These are phyloP conservation scores for Phytopythium boreale DNA, from an alignment of 352 stramenopile genomes.

Conservation along the genomic window DNA sequence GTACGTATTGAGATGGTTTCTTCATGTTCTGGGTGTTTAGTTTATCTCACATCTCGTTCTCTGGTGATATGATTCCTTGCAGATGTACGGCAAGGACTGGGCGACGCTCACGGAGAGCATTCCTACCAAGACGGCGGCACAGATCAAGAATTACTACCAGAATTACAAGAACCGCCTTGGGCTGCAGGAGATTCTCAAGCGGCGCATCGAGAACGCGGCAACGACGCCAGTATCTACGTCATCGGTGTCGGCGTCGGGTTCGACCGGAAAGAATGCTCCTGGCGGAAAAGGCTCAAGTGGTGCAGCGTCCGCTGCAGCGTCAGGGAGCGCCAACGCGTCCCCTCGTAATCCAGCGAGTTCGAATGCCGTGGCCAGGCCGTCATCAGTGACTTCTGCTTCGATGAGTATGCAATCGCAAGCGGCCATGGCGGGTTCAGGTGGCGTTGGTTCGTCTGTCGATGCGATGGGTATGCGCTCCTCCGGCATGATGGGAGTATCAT, in stretches of 20 bases:
- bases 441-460: constrained; percentile 11
- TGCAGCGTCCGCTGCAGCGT: not conserved
- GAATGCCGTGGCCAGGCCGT: constrained; percentile 13
- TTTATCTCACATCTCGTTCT: constrained; percentile 5
- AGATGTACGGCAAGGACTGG: constrained; percentile 89
- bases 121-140: constrained; percentile 84
- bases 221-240: not conserved
- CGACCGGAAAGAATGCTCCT: not conserved
- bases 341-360: constrained; percentile 10
- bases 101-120: constrained; percentile 83
- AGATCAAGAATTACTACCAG: constrained; percentile 94
- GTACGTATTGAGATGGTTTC: constrained; percentile 24
- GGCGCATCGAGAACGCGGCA: constrained; percentile 50
- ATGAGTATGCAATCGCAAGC: constrained; percentile 20
- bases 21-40: too few species aligned
- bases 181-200: constrained; percentile 85
- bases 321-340: constrained; percentile 10
- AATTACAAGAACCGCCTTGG: constrained; percentile 92
- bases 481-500: not conserved
- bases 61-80: constrained; percentile 9
- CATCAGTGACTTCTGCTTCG: constrained; percentile 21
- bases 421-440: constrained; percentile 1
- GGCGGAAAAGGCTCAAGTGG: not conserved
- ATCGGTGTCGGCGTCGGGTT: not conserved
- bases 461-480: not conserved